Evolutionary conservation across 768 basidiomycete genomes (phyloP).

Genomic region (Atractiella rhizophila): DNA sequence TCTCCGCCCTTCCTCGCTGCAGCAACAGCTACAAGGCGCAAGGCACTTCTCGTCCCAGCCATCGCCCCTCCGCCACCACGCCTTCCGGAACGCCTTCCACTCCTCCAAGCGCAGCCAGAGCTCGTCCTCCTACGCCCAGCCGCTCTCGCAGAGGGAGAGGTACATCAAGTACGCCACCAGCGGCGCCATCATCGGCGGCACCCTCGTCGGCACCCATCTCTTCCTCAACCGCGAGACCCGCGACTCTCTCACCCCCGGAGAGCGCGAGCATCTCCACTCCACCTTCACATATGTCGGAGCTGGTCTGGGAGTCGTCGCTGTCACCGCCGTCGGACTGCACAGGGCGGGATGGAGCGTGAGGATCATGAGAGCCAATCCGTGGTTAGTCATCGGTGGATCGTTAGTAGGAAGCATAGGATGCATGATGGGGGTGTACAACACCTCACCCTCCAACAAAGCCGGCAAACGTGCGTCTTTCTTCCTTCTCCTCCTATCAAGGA

Average conservation of each 20-base stretch:
- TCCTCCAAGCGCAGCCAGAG: too few relatives aligned
- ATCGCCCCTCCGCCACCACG: too few relatives aligned
- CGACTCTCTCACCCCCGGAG: conserved; percentile 6
- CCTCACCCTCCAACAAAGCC: conserved; percentile 36
- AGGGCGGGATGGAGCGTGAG: conserved; percentile 5
- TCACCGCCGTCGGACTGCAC: conserved; percentile 29
- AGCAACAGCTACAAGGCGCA: too few relatives aligned
- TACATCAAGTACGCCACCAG: conserved; percentile 5
- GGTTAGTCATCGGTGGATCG: conserved; percentile 12
- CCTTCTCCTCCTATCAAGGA: not conserved
- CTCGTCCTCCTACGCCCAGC: too few relatives aligned
- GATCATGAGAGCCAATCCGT: conserved; percentile 15
- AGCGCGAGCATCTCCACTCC: conserved; percentile 8
- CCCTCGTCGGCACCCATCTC: conserved; percentile 10
- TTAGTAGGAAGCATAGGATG: conserved; percentile 43
- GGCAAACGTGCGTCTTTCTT: conserved; percentile 32
- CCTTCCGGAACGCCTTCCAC: too few relatives aligned
- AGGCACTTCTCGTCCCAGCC: too few relatives aligned
- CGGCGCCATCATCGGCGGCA: conserved; percentile 4
- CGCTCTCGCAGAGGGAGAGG: too few relatives aligned
- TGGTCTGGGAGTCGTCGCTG: conserved; percentile 48
- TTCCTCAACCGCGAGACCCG: conserved; percentile 13
- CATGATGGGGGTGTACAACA: conserved; percentile 61
- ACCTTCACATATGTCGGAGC: conserved; percentile 46
- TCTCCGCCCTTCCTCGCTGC: too few relatives aligned